A percentile compares a stretch with the other conserved stretches of the same genome.
Conservation (phyloP, 2,329 filamentous ascomycete species). For the Aspergillus pseudoglaucus region DNA sequence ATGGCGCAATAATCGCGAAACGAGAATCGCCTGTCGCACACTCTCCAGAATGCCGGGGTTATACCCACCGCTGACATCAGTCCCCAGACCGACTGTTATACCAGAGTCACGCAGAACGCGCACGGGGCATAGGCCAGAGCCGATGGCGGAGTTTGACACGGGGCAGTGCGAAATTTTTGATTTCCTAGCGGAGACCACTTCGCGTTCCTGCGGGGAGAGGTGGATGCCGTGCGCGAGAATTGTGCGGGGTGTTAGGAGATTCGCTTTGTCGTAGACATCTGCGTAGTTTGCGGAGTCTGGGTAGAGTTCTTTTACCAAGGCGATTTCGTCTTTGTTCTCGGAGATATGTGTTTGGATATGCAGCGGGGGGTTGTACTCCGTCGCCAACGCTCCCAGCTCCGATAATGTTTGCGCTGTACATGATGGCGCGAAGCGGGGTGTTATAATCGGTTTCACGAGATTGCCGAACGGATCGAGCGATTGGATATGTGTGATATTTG, state of each 20-base stretch:
- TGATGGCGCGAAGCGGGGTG: conserved; percentile 56
- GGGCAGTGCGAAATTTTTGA: conserved; percentile 79
- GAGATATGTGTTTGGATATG: conserved; percentile 80
- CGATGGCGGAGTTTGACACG: conserved; percentile 74
- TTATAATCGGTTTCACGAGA: conserved; percentile 73
- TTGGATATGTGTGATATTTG: conserved; percentile 60
- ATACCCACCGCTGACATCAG: conserved; percentile 86
- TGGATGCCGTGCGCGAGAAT: conserved; percentile 84
- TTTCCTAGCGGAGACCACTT: conserved; percentile 54
- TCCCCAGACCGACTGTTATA: conserved; percentile 77
- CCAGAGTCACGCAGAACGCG: conserved; percentile 67
- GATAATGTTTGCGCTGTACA: conserved; percentile 52
- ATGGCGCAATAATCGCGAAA: conserved; percentile 60
- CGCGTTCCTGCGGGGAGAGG: conserved; percentile 59
- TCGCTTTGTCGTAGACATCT: conserved; percentile 67
- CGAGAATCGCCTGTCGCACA: conserved; percentile 72
- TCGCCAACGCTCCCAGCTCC: conserved; percentile 58
- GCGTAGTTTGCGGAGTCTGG: conserved; percentile 61
- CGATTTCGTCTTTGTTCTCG: conserved; percentile 70
- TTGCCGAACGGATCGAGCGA: conserved; percentile 55
- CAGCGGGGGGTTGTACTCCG: conserved; percentile 53
- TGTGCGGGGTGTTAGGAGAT: conserved; percentile 64
- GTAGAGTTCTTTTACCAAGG: conserved; percentile 64
- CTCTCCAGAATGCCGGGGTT: conserved; percentile 73
- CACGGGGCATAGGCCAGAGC: conserved; percentile 70